Evolutionary conservation across 2,329 filamentous ascomycete genomes (phyloP).

Genomic region (Nemania sp.): DNA sequence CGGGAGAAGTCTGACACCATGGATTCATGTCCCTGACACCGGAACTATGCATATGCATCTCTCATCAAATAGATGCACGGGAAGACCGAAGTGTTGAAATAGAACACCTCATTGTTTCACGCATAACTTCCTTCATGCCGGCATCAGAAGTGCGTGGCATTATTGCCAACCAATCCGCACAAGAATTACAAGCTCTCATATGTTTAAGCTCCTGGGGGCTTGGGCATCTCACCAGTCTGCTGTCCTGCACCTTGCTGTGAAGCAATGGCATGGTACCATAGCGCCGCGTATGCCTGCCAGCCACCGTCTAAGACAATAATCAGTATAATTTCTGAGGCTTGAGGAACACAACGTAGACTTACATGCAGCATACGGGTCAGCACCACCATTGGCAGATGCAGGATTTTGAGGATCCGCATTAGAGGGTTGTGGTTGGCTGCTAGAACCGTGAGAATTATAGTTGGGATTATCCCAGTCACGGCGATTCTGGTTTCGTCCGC

Average conservation of each 20-base stretch:
- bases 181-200: neutral
- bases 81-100: neutral
- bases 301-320: slow-evolving; percentile 64
- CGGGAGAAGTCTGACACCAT: slow-evolving; percentile 7
- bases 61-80: slow-evolving; percentile 3
- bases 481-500: slow-evolving; percentile 41
- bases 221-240: slow-evolving; percentile 41
- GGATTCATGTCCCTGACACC: slow-evolving; percentile 1
- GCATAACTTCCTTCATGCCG: neutral
- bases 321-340: slow-evolving; percentile 26
- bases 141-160: slow-evolving; percentile 7
- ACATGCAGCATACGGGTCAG: slow-evolving; percentile 77
- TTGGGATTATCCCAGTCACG: slow-evolving; percentile 60
- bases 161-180: neutral
- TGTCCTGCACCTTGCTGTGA: slow-evolving; percentile 47
- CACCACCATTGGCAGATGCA: slow-evolving; percentile 53
- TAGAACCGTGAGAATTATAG: slow-evolving; percentile 54
- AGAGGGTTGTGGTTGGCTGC: slow-evolving; percentile 47
- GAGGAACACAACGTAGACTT: slow-evolving; percentile 42
- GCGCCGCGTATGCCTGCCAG: slow-evolving; percentile 76
- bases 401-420: slow-evolving; percentile 42
- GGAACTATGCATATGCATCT: neutral
- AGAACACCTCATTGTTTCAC: slow-evolving; percentile 1
- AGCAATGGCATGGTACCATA: slow-evolving; percentile 76
- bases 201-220: slow-evolving; percentile 44